Evolutionary conservation across 176 grass and related monocot species (phyloP).

Genomic region (Zoysia japonica): DNA sequence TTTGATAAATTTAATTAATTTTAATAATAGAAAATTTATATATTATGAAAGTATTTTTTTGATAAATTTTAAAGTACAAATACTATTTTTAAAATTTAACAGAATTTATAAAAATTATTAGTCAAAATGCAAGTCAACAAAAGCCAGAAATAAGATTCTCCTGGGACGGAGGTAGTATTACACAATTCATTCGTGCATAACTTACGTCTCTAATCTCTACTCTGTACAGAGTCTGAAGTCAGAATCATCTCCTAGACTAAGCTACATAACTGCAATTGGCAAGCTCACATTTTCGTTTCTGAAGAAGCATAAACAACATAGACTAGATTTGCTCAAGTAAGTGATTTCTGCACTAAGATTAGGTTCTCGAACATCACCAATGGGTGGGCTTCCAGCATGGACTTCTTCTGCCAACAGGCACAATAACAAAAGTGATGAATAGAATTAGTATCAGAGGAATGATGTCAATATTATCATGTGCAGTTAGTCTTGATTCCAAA

Average conservation of each 20-base stretch:
- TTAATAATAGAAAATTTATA: no score
- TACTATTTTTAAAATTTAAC: no score
- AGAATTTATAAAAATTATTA: no score
- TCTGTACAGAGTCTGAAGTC: not conserved
- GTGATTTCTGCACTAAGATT: conserved; percentile 45
- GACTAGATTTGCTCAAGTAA: conserved; percentile 33
- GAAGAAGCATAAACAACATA: not conserved
- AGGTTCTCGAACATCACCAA: conserved; percentile 58
- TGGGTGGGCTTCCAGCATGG: conserved; percentile 33
- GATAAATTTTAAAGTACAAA: no score
- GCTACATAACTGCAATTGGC: not conserved
- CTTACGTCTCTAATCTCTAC: not conserved
- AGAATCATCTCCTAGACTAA: conserved; percentile 21
- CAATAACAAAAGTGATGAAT: not conserved
- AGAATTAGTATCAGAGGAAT: no score
- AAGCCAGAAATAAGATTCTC: no score
- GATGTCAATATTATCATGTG: not conserved
- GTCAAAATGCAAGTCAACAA: no score
- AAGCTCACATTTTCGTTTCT: not conserved
- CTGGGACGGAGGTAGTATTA: no score
- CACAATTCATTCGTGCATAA: not conserved
- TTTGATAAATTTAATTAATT: no score
- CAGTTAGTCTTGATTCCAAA: conserved; percentile 2
- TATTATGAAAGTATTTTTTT: no score
- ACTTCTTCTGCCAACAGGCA: conserved; percentile 42